Evolutionary conservation across 2,329 filamentous ascomycete species (phyloP).

Genomic region (Trichoderma arundinaceum): DNA sequence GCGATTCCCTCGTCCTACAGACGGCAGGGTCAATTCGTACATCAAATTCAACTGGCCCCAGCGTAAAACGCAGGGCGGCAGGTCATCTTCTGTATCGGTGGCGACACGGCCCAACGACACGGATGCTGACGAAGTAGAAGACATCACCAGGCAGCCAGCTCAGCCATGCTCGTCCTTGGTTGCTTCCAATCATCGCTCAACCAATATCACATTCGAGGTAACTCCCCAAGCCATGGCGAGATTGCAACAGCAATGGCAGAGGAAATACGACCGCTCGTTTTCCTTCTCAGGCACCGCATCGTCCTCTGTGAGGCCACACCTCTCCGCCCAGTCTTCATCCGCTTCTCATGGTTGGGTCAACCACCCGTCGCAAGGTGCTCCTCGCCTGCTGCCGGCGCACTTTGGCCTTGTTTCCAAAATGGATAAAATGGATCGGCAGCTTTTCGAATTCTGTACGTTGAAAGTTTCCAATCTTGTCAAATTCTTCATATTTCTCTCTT

Average conservation of each 20-base stretch:
- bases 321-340: not conserved
- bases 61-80: not conserved
- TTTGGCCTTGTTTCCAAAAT: conserved; percentile 44
- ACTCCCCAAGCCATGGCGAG: not conserved
- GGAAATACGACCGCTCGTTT: not conserved
- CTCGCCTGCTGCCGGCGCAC: conserved; percentile 37
- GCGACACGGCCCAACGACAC: not conserved
- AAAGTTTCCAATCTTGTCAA: not conserved
- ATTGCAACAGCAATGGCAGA: not conserved
- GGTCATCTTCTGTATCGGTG: conserved; percentile 14
- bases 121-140: not conserved
- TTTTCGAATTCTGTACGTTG: conserved; percentile 47
- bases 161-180: not conserved
- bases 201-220: not conserved
- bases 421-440: conserved; percentile 43
- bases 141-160: not conserved
- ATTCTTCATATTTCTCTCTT: not conserved
- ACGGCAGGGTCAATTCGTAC: conserved; percentile 48
- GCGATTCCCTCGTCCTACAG: conserved; percentile 41
- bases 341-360: not conserved
- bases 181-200: not conserved
- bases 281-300: conserved; percentile 7
- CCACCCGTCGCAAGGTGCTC: not conserved
- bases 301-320: not conserved
- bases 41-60: conserved; percentile 48